Base-by-base conservation (phyloP, 139 green algal genomes). In the Chlamydomonas incerta region DNA sequence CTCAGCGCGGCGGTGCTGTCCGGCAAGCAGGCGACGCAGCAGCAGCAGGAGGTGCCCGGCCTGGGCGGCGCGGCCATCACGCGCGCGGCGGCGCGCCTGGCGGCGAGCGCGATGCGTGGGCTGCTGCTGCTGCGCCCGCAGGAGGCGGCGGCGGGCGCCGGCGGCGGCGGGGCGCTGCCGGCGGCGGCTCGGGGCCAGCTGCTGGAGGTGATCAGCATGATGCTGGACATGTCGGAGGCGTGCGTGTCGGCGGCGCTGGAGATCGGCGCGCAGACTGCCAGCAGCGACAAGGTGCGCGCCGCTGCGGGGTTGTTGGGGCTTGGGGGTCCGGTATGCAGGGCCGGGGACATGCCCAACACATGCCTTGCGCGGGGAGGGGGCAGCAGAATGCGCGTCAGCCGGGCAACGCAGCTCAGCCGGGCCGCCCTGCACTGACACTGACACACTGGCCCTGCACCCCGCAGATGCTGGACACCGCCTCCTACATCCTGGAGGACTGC, bases 161-260 rank as follows among this genome's bases (percentile, higher is more conserved):
- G 21, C 57, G 18, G 35, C 23, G 47, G 35, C 52, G 10, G 26
- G 11, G 55, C 41, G n/a, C 69, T 81, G 57, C n/a, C 58, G 47
- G 29, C 57, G 29, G 41, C 34, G 21, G 57, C 57, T 14, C 55
- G 66, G 31, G 13, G 23, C 17, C 70, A 85, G 80, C 80, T 85
- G 80, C 31, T 52, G 50, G 66, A 85, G 3, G 80, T 85, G 50
- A 76, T 85, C 29, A 57, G 72, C n/a, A 37, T 87, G 70, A 57
- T 90, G 35, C n/a, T 90, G 69, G 81, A 90, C 66, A 66, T 90
- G 63, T 58, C 81, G 17, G 87, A 90, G 60, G 66, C 87, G 34
- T 89, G 74, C 31, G 70, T 89, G 29, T 68, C 71, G 35, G 68
- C 72, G 37, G 58, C 86, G 24, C 50, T 65, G 21, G 57, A 81